These are phyloP conservation scores for Cladophialophora immunda DNA, from an alignment of 2,329 filamentous ascomycete genomes.

Conservation along the genomic window DNA sequence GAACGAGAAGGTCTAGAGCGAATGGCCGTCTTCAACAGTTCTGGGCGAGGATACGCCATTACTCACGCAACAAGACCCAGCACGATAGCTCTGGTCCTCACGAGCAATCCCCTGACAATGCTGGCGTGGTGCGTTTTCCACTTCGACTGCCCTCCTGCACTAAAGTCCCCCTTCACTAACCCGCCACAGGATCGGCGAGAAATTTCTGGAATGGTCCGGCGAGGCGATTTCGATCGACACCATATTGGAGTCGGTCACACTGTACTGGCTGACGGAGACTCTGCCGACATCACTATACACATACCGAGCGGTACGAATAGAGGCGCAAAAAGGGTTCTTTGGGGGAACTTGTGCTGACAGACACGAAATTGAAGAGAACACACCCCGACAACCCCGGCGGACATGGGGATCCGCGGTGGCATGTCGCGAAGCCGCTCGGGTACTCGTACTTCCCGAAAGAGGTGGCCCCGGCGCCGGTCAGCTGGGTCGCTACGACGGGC, in stretches of 20 bases:
- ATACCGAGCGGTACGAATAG: constrained; percentile 37
- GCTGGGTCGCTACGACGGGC: constrained; percentile 32
- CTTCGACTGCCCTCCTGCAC: background rate
- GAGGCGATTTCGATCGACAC: constrained; percentile 43
- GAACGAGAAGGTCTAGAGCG: constrained; percentile 51
- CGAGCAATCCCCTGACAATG: constrained; percentile 63
- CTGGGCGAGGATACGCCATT: constrained; percentile 59
- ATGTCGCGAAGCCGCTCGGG: constrained; percentile 56
- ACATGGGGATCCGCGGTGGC: constrained; percentile 38
- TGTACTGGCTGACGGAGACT: constrained; percentile 51
- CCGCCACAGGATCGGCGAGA: constrained; percentile 49
- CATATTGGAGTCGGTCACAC: constrained; percentile 46
- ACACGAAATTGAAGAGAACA: background rate
- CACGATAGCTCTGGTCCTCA: constrained; percentile 65
- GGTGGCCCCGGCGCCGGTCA: constrained; percentile 50
- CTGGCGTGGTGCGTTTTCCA: constrained; percentile 57
- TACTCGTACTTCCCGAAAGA: constrained; percentile 58
- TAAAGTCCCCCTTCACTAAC: background rate
- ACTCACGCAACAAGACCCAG: constrained; percentile 64
- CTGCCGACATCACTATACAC: constrained; percentile 47
- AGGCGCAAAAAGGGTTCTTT: background rate
- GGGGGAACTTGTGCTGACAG: background rate
- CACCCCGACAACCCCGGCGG: background rate
- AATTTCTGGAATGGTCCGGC: constrained; percentile 49
- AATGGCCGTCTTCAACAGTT: constrained; percentile 49